These are phyloP conservation scores for Fusarium aywerte DNA, from an alignment of 2,329 filamentous ascomycete genomes.

Conservation along the genomic window DNA sequence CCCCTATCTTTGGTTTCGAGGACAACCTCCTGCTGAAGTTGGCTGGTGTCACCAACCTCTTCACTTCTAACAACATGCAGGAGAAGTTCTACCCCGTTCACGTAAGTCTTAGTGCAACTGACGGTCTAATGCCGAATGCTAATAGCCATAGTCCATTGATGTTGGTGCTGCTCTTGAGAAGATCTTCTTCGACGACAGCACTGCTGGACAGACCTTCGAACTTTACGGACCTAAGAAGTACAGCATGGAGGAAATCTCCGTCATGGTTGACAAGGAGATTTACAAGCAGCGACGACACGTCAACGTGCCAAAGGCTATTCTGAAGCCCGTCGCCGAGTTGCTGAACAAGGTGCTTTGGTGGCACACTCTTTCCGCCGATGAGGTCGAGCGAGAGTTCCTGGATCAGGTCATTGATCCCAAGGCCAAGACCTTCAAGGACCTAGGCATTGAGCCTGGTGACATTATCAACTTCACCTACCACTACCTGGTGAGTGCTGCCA, in stretches of 20 bases:
- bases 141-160: conserved; percentile 76
- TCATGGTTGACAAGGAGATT: conserved; percentile 91
- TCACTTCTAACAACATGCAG: conserved; percentile 93
- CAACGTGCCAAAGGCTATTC: conserved; percentile 84
- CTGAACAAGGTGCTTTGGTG: conserved; percentile 91
- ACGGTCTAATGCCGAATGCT: background rate
- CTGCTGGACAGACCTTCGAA: conserved; percentile 90
- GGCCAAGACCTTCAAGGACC: conserved; percentile 95
- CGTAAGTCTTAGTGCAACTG: conserved; percentile 60
- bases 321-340: conserved; percentile 78
- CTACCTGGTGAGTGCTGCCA: conserved; percentile 78
- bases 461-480: conserved; percentile 89
- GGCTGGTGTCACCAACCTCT: conserved; percentile 80
- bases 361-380: conserved; percentile 82
- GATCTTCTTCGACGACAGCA: conserved; percentile 92
- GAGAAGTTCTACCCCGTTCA: conserved; percentile 93
- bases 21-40: conserved; percentile 90
- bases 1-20: conserved; percentile 94
- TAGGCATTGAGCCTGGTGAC: conserved; percentile 89
- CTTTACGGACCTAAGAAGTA: conserved; percentile 95
- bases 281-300: conserved; percentile 89
- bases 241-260: conserved; percentile 85
- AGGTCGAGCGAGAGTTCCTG: conserved; percentile 91
- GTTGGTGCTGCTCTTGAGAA: conserved; percentile 87
- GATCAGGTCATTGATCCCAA: conserved; percentile 90